phyloP scores from a whole-genome alignment of 2,329 filamentous ascomycete species.

The Penicillium rolfsii region DNA sequence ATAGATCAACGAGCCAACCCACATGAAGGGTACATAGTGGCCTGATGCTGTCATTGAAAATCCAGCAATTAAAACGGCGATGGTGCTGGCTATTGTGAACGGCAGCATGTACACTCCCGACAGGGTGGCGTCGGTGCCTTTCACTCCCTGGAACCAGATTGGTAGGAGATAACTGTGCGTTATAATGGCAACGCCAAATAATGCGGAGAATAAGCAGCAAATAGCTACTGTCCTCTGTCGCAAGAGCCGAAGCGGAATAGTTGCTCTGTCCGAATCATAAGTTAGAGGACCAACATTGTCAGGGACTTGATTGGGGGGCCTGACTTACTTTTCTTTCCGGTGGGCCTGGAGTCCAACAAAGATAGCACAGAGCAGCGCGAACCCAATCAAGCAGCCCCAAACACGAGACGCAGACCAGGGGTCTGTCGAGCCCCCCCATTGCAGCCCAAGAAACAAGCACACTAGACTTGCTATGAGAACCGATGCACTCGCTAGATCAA shows the following conservation, averaged over 20 bases:
- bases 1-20: not conserved
- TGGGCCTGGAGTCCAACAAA: slow-evolving; percentile 5
- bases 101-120: slow-evolving; percentile 6
- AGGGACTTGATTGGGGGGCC: not conserved
- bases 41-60: slow-evolving; percentile 2
- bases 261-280: not conserved
- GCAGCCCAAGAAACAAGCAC: slow-evolving; percentile 4
- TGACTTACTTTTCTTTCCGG: slow-evolving; percentile 5
- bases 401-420: slow-evolving; percentile 8
- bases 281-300: not conserved
- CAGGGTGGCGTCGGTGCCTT: slow-evolving; percentile 5
- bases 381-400: slow-evolving; percentile 6
- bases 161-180: slow-evolving; percentile 4
- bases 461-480: slow-evolving; percentile 2
- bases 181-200: not conserved
- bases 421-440: slow-evolving; percentile 7
- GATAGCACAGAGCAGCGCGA: not conserved
- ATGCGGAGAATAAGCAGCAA: slow-evolving; percentile 3
- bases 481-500: slow-evolving; percentile 1
- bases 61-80: not conserved
- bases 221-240: not conserved
- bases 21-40: slow-evolving; percentile 7
- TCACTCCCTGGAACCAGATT: slow-evolving; percentile 8
- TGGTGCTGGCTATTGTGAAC: not conserved
- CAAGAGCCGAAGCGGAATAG: slow-evolving; percentile 3